Conservation (phyloP, 1,284 basidiomycete genomes). For the Neonothopanus nambi region DNA sequence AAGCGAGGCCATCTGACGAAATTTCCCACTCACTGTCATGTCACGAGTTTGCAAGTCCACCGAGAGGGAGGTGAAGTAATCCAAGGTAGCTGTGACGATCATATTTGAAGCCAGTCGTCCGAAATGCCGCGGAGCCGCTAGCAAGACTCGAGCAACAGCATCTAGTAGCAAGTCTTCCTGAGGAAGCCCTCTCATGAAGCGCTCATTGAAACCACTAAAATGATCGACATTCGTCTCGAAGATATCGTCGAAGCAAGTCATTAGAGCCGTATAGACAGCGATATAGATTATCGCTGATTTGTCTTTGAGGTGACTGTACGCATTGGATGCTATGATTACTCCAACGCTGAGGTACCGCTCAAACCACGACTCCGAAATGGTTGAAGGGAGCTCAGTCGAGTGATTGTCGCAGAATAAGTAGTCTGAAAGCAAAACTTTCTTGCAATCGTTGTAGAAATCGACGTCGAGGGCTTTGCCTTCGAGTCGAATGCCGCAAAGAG, state of each 20-base stretch:
- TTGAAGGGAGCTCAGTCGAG: no score
- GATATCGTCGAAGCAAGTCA: slow-evolving; percentile 30
- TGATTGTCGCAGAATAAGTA: no score
- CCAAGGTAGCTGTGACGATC: slow-evolving; percentile 28
- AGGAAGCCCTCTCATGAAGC: slow-evolving; percentile 22
- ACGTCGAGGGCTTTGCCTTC: no score
- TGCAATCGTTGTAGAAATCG: no score
- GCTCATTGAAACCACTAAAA: slow-evolving; percentile 26
- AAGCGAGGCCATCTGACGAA: no score
- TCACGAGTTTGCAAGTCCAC: slow-evolving; percentile 30
- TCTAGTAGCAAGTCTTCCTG: slow-evolving; percentile 29
- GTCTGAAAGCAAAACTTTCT: no score
- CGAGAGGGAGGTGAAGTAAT: slow-evolving; percentile 25
- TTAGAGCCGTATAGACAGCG: slow-evolving; percentile 30
- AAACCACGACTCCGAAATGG: no score
- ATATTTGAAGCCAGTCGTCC: slow-evolving; percentile 25
- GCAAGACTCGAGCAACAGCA: slow-evolving; percentile 26
- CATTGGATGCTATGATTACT: slow-evolving; percentile 19
- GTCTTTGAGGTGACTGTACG: slow-evolving; percentile 22
- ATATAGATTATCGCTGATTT: slow-evolving; percentile 25
- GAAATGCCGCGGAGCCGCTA: slow-evolving; percentile 23
- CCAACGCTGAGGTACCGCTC: slow-evolving; percentile 1
- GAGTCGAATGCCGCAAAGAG: no score
- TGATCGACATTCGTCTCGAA: slow-evolving; percentile 20
- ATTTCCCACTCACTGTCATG: slow-evolving; percentile 19